Conservation (phyloP, 2,329 filamentous ascomycete species). For the Neonectria faginata region DNA sequence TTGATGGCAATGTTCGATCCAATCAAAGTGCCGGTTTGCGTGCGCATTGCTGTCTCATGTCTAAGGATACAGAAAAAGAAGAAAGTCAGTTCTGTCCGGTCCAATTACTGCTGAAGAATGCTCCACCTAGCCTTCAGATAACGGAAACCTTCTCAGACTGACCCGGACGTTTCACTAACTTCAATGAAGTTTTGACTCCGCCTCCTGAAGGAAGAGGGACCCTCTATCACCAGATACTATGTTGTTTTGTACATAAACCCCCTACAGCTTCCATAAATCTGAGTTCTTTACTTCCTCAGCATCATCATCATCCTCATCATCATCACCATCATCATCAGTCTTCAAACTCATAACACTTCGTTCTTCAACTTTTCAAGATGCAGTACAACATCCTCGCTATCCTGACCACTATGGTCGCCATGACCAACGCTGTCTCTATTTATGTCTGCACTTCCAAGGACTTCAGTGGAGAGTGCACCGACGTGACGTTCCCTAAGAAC, state of each 20-base stretch:
- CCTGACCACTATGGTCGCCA: constrained; percentile 2
- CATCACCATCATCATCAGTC: neutral
- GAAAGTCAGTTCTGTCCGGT: neutral
- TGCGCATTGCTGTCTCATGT: neutral
- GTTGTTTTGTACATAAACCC: constrained; percentile 4
- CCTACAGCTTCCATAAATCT: constrained; percentile 2
- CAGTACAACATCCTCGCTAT: constrained; percentile 4
- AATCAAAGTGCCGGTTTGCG: neutral
- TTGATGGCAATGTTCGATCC: constrained; percentile 1
- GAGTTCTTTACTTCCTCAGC: neutral
- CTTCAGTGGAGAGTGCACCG: constrained; percentile 3
- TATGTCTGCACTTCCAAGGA: constrained; percentile 2
- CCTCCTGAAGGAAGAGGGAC: neutral
- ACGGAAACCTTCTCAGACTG: neutral
- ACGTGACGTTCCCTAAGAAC: neutral
- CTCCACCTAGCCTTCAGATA: neutral
- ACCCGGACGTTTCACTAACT: neutral
- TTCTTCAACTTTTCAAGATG: constrained; percentile 1
- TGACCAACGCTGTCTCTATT: neutral
- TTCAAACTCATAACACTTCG: neutral
- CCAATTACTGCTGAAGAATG: constrained; percentile 1
- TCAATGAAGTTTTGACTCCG: neutral
- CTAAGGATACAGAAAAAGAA: neutral
- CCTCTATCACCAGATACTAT: neutral
- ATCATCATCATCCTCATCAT: neutral